phyloP scores from a whole-genome alignment of 2,329 filamentous ascomycete genomes.

The Fusarium nurragi region DNA sequence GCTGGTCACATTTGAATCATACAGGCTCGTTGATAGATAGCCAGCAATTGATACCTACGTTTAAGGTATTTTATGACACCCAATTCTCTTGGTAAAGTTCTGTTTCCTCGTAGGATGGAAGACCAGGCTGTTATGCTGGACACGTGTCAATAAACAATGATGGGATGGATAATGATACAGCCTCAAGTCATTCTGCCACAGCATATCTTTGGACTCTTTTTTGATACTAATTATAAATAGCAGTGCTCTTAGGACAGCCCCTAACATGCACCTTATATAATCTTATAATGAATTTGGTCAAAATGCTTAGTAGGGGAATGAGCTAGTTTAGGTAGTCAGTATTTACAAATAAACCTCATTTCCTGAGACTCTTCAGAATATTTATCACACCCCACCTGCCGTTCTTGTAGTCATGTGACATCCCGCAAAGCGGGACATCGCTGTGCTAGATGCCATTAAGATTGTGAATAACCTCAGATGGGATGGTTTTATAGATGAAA shows the following conservation, averaged over 20 bases:
- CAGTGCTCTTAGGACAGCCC: too few species aligned
- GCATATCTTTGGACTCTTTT: too few species aligned
- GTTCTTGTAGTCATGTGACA: background rate
- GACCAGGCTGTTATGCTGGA: background rate
- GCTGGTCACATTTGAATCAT: slow-evolving; percentile 38
- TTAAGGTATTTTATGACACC: background rate
- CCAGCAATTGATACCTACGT: slow-evolving; percentile 9
- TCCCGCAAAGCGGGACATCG: background rate
- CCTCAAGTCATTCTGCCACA: too few species aligned
- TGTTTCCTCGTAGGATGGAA: background rate
- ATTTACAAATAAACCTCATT: background rate
- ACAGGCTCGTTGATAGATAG: slow-evolving; percentile 31
- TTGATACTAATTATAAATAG: too few species aligned
- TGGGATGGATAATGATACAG: too few species aligned
- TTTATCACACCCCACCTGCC: background rate
- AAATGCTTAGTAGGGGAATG: too few species aligned
- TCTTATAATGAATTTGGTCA: too few species aligned
- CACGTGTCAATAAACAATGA: background rate
- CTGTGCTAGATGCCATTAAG: too few species aligned
- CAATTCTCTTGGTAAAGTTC: background rate
- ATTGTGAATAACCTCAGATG: background rate
- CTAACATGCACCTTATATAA: too few species aligned
- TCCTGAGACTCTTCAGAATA: background rate
- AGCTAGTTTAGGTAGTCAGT: too few species aligned
- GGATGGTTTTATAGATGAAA: background rate